These are phyloP conservation scores for Termitomyces sp. DNA, from an alignment of 768 basidiomycete species.

Conservation along the genomic window DNA sequence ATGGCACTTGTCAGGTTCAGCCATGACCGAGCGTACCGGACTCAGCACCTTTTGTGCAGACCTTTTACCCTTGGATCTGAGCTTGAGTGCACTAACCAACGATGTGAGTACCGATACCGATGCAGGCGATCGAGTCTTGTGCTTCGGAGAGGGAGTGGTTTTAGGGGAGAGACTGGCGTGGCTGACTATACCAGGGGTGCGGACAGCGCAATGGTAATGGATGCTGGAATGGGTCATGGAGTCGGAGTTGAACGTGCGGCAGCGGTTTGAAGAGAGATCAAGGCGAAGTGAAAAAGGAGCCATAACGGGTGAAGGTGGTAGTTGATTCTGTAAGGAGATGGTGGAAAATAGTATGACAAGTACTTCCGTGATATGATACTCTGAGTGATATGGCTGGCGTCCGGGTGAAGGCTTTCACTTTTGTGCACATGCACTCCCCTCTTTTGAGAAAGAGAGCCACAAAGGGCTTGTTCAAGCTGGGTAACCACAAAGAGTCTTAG, in stretches of 20 bases:
- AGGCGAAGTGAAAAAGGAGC: background rate
- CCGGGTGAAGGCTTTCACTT: background rate
- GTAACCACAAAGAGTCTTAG: background rate
- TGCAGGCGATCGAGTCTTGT: conserved; percentile 7
- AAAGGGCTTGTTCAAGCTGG: background rate
- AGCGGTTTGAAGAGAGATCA: background rate
- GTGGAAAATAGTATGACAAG: background rate
- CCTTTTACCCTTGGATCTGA: background rate
- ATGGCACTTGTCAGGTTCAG: background rate
- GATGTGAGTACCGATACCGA: conserved; percentile 3
- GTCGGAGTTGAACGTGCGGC: background rate
- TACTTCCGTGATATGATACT: background rate
- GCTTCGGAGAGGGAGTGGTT: conserved; percentile 3
- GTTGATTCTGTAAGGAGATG: background rate
- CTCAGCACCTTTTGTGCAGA: background rate
- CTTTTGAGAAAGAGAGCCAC: background rate
- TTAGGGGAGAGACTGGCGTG: conserved; percentile 1
- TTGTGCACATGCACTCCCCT: background rate
- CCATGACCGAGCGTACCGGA: background rate
- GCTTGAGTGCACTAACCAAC: conserved; percentile 1
- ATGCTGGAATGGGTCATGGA: background rate
- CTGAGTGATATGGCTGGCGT: background rate
- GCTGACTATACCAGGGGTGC: background rate
- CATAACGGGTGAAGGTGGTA: background rate
- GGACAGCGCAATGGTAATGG: background rate